Conservation (phyloP, 176 grass and related monocot genomes). For the Cenchrus americanus region DNA sequence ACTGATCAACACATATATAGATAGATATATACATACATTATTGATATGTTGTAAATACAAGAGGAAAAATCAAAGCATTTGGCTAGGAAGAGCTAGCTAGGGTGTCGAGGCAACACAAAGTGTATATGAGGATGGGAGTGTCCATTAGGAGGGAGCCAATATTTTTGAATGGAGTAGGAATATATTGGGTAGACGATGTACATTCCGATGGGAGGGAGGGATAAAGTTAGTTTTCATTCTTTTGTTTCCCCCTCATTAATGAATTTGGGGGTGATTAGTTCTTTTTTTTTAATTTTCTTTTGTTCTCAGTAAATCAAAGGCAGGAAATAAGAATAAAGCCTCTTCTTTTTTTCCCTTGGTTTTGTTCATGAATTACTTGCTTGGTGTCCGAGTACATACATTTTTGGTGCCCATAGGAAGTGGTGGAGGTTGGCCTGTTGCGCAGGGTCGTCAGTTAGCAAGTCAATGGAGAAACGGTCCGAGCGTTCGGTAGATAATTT, state of each 20-base stretch:
- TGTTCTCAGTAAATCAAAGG: not conserved
- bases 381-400: not conserved
- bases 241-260: not conserved
- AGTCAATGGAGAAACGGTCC: too few relatives aligned
- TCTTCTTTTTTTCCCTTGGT: not conserved
- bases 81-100: not conserved
- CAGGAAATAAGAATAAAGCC: not conserved
- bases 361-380: not conserved
- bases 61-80: not conserved
- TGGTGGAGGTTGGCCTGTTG: too few relatives aligned
- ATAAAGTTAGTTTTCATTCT: conserved; percentile 18
- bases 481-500: too few relatives aligned
- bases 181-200: not conserved
- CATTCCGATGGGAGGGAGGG: not conserved
- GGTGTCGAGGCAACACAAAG: not conserved
- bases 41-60: too few relatives aligned
- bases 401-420: not conserved
- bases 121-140: conserved; percentile 1
- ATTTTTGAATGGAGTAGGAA: not conserved
- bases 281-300: not conserved
- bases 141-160: not conserved
- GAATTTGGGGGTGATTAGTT: not conserved
- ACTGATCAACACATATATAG: too few relatives aligned
- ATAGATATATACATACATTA: too few relatives aligned
- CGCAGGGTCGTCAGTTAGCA: too few relatives aligned